These are phyloP conservation scores for Cercospora brassicicola DNA, from an alignment of 2,329 filamentous ascomycete species.

Conservation along the genomic window DNA sequence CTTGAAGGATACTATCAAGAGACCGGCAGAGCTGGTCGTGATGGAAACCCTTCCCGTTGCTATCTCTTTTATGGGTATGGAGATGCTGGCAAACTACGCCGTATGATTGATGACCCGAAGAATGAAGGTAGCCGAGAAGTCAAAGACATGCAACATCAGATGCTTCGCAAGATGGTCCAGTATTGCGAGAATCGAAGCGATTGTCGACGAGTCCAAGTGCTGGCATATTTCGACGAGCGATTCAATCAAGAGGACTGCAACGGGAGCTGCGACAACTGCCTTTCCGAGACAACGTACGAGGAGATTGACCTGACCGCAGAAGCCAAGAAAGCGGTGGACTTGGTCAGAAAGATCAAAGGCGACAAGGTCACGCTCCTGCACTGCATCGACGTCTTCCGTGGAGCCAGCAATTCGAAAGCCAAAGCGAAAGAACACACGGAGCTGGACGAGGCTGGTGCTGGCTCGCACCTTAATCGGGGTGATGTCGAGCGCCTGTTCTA, in stretches of 20 bases:
- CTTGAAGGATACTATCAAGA: constrained; percentile 98
- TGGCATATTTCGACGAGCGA: constrained; percentile 89
- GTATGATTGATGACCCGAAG: constrained; percentile 74
- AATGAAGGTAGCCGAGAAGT: constrained; percentile 76
- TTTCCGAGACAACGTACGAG: constrained; percentile 68
- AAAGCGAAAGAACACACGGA: constrained; percentile 55
- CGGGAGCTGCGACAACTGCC: constrained; percentile 85
- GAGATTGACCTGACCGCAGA: constrained; percentile 73
- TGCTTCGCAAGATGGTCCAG: constrained; percentile 80
- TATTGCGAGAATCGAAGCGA: constrained; percentile 89
- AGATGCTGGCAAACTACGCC: constrained; percentile 71
- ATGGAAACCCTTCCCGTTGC: constrained; percentile 83
- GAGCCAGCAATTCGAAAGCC: constrained; percentile 62
- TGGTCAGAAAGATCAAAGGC: constrained; percentile 61
- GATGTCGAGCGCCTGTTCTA: constrained; percentile 85
- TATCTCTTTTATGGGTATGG: constrained; percentile 84
- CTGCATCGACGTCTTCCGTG: constrained; percentile 81
- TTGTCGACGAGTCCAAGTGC: constrained; percentile 82
- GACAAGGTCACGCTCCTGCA: constrained; percentile 71
- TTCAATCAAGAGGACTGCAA: constrained; percentile 73
- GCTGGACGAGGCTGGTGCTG: constrained; percentile 65
- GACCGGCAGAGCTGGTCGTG: constrained; percentile 89
- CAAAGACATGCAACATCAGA: constrained; percentile 77
- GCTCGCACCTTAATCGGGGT: constrained; percentile 67
- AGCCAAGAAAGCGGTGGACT: constrained; percentile 67